Evolutionary conservation across 2,329 filamentous ascomycete genomes (phyloP).

Genomic region (Chaetomiaceae sp.): DNA sequence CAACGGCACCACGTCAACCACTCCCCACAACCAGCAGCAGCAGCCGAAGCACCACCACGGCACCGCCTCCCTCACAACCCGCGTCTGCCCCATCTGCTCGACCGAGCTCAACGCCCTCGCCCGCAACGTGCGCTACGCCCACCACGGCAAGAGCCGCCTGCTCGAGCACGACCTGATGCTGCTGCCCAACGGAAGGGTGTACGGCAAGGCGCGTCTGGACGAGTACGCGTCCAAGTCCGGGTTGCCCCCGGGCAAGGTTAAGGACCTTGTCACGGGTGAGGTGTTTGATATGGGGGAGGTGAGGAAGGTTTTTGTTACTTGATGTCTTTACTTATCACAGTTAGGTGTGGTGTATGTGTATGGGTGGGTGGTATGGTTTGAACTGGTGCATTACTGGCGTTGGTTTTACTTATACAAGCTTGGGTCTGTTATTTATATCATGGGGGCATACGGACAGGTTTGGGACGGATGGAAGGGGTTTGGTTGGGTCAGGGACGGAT

Average conservation of each 20-base stretch:
- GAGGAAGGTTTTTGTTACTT: constrained; percentile 82
- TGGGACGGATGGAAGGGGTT: no score
- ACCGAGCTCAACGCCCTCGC: constrained; percentile 92
- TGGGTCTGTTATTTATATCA: neutral
- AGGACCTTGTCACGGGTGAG: constrained; percentile 73
- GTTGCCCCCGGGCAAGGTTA: constrained; percentile 60
- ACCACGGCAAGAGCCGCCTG: constrained; percentile 85
- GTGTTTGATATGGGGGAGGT: constrained; percentile 58
- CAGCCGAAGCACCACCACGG: constrained; percentile 26
- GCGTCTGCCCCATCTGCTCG: constrained; percentile 91
- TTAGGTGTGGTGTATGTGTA: neutral
- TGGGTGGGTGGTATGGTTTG: neutral
- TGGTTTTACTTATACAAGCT: neutral
- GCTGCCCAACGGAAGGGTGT: constrained; percentile 81
- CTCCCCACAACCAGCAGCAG: constrained; percentile 14
- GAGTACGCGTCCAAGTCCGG: constrained; percentile 78
- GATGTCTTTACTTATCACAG: neutral
- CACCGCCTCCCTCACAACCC: constrained; percentile 56
- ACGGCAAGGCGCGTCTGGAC: constrained; percentile 69
- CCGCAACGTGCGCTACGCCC: constrained; percentile 83
- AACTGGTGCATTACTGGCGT: constrained; percentile 6
- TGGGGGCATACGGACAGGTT: neutral
- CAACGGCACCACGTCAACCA: constrained; percentile 30
- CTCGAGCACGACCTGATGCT: constrained; percentile 81
- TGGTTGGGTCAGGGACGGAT: neutral